A percentile compares a stretch with the other conserved stretches of the same genome.
Conservation (phyloP, 2,329 filamentous ascomycete species). For the Cyphellophora attinorum region DNA sequence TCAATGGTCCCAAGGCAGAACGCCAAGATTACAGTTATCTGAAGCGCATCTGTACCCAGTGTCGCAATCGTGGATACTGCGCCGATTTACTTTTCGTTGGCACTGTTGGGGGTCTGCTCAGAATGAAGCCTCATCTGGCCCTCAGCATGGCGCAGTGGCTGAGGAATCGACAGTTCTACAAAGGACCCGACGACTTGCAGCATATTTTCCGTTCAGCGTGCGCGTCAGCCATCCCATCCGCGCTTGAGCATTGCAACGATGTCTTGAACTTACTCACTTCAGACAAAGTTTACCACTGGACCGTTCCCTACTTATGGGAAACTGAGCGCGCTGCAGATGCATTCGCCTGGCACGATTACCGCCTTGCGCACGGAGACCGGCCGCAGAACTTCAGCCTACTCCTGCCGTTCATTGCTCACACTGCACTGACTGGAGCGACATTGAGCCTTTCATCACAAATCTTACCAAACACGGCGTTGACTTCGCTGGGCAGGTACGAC, state of each 20-base stretch:
- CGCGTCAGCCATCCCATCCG: slow-evolving; percentile 15
- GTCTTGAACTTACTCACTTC: slow-evolving; percentile 31
- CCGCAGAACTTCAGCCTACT: slow-evolving; percentile 29
- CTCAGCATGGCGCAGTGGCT: slow-evolving; percentile 11
- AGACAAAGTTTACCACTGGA: slow-evolving; percentile 32
- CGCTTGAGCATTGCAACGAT: slow-evolving; percentile 27
- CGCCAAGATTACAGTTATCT: slow-evolving; percentile 11
- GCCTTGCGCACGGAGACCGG: slow-evolving; percentile 32
- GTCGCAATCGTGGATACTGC: not conserved
- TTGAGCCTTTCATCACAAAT: slow-evolving; percentile 9
- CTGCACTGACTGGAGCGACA: slow-evolving; percentile 26
- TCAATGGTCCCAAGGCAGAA: not conserved
- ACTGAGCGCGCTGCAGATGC: slow-evolving; percentile 28
- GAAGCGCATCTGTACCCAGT: slow-evolving; percentile 8
- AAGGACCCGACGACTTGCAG: slow-evolving; percentile 11
- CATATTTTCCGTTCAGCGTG: slow-evolving; percentile 9
- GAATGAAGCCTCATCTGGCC: slow-evolving; percentile 16
- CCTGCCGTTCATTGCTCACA: slow-evolving; percentile 30
- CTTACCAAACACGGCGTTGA: slow-evolving; percentile 19
- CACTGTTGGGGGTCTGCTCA: slow-evolving; percentile 33
- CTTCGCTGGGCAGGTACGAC: slow-evolving; percentile 12
- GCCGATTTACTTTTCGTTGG: slow-evolving; percentile 29
- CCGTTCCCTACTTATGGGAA: slow-evolving; percentile 32
- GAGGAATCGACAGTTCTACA: slow-evolving; percentile 7
- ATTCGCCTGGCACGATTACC: slow-evolving; percentile 36